phyloP scores from a whole-genome alignment of 2,329 filamentous ascomycete genomes.

The Fusarium pseudograminearum region DNA sequence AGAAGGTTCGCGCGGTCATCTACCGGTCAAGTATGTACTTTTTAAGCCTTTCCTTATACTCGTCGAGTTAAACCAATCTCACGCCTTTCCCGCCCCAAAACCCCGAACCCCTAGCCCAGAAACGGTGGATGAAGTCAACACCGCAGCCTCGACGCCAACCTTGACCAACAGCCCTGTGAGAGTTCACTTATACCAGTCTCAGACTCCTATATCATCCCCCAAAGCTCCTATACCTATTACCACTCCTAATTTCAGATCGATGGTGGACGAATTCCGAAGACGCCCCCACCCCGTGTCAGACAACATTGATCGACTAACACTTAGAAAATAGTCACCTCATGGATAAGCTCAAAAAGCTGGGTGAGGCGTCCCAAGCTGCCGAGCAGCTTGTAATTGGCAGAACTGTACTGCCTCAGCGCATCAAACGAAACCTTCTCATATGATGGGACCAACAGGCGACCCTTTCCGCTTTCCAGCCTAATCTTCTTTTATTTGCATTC shows the following conservation, averaged over 20 bases:
- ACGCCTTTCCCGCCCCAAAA: background rate
- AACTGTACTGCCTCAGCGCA: conserved; percentile 55
- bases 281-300: conserved; percentile 47
- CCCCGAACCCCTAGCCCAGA: background rate
- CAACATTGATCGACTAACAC: conserved; percentile 50
- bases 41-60: conserved; percentile 53
- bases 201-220: conserved; percentile 13
- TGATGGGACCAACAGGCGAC: conserved; percentile 9
- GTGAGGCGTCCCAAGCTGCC: conserved; percentile 53
- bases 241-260: conserved; percentile 40
- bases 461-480: background rate
- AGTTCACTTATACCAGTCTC: conserved; percentile 2
- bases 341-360: conserved; percentile 64
- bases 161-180: conserved; percentile 10
- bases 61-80: conserved; percentile 41
- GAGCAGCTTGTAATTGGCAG: conserved; percentile 52
- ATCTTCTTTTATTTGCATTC: conserved; percentile 7
- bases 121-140: conserved; percentile 1
- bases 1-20: conserved; percentile 64
- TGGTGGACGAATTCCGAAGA: conserved; percentile 47
- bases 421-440: conserved; percentile 57
- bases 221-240: conserved; percentile 32
- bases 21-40: conserved; percentile 67
- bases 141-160: conserved; percentile 10
- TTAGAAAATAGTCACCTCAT: conserved; percentile 62